phyloP scores from a whole-genome alignment of 202 grass and related monocot species.

The Carex arenaria region DNA sequence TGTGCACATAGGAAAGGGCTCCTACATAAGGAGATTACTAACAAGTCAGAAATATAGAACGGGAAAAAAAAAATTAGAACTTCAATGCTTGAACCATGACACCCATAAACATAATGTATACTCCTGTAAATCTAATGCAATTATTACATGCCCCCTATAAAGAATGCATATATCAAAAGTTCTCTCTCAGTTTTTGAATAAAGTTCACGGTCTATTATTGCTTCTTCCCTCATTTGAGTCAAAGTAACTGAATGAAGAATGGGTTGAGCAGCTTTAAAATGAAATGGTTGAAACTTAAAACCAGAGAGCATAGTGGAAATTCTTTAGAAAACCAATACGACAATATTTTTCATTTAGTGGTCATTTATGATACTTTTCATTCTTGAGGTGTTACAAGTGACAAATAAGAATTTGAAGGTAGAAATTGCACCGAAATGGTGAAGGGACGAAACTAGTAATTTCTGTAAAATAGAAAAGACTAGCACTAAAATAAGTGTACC shows the following conservation, averaged over 20 bases:
- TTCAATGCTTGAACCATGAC: background rate
- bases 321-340: background rate
- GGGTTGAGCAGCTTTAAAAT: background rate
- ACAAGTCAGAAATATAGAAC: background rate
- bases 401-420: background rate
- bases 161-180: background rate
- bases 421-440: background rate
- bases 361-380: background rate
- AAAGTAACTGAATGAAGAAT: background rate
- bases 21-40: slow-evolving; percentile 12
- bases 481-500: slow-evolving; percentile 32
- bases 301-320: background rate
- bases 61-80: background rate
- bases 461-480: background rate
- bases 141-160: background rate
- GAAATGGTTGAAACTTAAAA: background rate
- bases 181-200: background rate
- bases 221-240: background rate
- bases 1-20: slow-evolving; percentile 18
- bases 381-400: background rate
- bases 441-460: background rate
- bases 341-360: background rate
- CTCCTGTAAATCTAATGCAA: background rate
- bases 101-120: background rate
- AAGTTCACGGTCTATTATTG: background rate